phyloP scores from a whole-genome alignment of 129 eudicot genomes.

The Flaveria sonorensis region DNA sequence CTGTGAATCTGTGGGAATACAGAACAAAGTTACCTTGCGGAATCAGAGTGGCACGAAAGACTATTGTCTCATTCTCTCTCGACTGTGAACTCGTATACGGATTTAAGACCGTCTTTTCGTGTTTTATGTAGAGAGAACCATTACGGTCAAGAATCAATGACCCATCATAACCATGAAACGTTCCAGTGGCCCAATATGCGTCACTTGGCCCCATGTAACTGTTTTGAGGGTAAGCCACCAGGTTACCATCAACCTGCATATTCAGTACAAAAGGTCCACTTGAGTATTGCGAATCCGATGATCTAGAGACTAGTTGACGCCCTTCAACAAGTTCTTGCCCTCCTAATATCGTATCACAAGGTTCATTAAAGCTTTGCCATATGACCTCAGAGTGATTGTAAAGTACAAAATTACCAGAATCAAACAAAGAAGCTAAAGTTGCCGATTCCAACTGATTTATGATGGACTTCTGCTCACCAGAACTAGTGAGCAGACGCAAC shows the following conservation, averaged over 20 bases:
- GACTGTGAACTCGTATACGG: not conserved
- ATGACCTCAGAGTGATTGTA: not conserved
- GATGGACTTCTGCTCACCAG: not conserved
- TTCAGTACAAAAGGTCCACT: constrained; percentile 20
- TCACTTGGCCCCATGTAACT: not conserved
- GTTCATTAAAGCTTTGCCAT: constrained; percentile 36
- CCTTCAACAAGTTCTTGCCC: constrained; percentile 22
- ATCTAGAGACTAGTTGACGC: constrained; percentile 17
- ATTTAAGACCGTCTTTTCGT: not conserved
- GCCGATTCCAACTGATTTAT: not conserved
- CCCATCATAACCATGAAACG: fast-evolving
- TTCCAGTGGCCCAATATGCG: constrained; percentile 22
- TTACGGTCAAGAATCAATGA: not conserved
- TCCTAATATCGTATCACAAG: constrained; percentile 38
- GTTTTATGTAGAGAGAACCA: constrained; percentile 22
- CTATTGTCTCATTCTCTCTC: not conserved
- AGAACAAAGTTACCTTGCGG: constrained; percentile 33
- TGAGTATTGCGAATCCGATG: constrained; percentile 12
- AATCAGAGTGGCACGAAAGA: constrained; percentile 41
- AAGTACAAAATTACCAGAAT: constrained; percentile 41
- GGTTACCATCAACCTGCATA: constrained; percentile 31
- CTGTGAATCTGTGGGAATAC: constrained; percentile 37
- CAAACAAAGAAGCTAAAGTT: constrained; percentile 30
- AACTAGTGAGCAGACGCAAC: constrained; percentile 6
- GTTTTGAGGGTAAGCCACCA: constrained; percentile 32